Evolutionary conservation across 1,284 basidiomycete species (phyloP), one percentile per base, ranked within the genome.

Genomic region (Sporisorium exsertum): DNA sequence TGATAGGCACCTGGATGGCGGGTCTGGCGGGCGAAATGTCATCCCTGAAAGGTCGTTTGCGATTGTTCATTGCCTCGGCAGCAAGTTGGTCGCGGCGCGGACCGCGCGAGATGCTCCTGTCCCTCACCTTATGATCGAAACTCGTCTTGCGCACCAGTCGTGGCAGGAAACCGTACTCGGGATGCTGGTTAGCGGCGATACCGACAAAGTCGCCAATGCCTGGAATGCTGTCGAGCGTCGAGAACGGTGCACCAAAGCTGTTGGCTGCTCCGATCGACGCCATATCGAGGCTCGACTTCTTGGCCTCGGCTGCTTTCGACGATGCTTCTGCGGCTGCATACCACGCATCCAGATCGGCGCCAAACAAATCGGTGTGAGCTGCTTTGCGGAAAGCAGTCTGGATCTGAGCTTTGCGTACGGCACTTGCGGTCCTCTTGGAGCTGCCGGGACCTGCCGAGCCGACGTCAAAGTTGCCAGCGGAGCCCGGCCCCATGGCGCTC

Each of bases 101-200:
- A 8, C 76, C 79, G 8, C 82, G 71, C 15, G 81, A 82, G 49
- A 74, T 68, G 66, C 82, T 84, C 35, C 82, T 77, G 33, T 82
- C 82, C 46, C 70, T 73, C 27, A 85, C 83, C 52, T 83, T 84
- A 75, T 85, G 83, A 57, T 85, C 83, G 63, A 85, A 85, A 52
- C 81, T 83, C 5, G 83, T 85, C 77, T 85, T 85, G 32, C 83
- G 80, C 20, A 85, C 83, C 37, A 84, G 58, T 13, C 83, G 76
- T 2, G 83, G 83, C 40, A 85, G 51, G 71, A 85, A 85, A 32
- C 83, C 83, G 60, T 85, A 85, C 43, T 84, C 81, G 7, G 83
- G 82, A 62, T 85, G 81, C 52, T 83, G 81, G 65, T 85, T 85
- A 33, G 79, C 80, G 22, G 81, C 66, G 50, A 82, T 80, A 7